Base-by-base conservation (phyloP, 106 monocot species). In the Dendrobium huoshanense region DNA sequence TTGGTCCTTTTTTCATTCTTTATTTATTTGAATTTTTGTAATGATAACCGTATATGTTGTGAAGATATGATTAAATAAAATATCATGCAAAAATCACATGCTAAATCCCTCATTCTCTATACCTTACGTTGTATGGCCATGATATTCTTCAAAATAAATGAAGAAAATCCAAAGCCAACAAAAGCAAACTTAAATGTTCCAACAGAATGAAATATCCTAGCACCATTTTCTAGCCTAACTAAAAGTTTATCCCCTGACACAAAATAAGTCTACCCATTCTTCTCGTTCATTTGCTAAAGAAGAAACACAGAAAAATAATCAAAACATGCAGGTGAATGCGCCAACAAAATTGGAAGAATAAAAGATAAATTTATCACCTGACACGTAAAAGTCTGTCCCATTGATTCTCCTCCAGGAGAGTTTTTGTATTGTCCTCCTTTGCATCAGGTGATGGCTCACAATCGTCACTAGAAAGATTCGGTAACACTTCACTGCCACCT, bases 381-480 rank as follows among this genome's bases (percentile, higher is more conserved):
- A 89, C 67, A 80, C 94, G 97, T 78, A 98, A 85, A 75, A 98
- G 94, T 64, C 84, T 91, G 74, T 98, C 97, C 97, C 97, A 98
- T 77, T 94, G 91, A 89, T 89, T 92, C 86, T 94, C 94, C 77
- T 91, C 94, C 7, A 77, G 80, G 7, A 54, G 82, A 84, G 45
- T 87, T 48, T 73, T 54, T 77, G 78, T 7, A 74, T 85, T 87
- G 40, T 92, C 91, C 25, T 92, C 92, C 81, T 92, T 89, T 44
- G 51, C 77, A 84, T 92, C 90, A 80, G 82, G 55, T 77, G 78
- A 73, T 56, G 82, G 89, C 37, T 80, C 94, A 77, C 65, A 41
- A 22, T 78, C 84, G 61, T 92, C 91, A 80, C 78, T 83, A 75
- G 48, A 80, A 78, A 81, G 78, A 54, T 24, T 56, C 20, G 83